Conservation (phyloP, 164 flowering plant species). For the Macadamia integrifolia region DNA sequence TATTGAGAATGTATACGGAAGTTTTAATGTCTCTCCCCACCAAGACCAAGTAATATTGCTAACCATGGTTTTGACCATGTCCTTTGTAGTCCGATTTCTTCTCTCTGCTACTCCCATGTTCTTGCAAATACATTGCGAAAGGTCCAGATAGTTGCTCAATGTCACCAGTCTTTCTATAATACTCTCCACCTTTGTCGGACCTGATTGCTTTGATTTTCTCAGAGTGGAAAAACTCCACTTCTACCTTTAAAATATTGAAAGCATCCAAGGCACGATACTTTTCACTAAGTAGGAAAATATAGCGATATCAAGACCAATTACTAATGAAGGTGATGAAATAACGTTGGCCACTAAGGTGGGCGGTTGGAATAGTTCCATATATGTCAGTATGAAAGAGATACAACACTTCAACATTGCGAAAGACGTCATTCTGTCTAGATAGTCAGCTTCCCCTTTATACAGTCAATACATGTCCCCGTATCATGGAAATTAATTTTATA, state of each 20-base stretch:
- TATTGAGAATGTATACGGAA: no score
- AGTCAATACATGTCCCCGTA: conserved; percentile 6
- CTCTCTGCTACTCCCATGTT: conserved; percentile 12
- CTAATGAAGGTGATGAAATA: conserved; percentile 19
- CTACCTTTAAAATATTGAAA: conserved; percentile 5
- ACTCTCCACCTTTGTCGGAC: no score
- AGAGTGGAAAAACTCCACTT: not conserved
- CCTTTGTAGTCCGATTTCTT: not conserved
- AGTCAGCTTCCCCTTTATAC: conserved; percentile 14
- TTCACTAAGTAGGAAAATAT: no score
- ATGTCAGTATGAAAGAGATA: conserved; percentile 10
- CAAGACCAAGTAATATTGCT: conserved; percentile 1
- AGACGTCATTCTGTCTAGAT: conserved; percentile 1
- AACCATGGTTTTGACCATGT: conserved; percentile 8
- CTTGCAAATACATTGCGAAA: conserved; percentile 15
- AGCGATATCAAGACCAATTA: not conserved
- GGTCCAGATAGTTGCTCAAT: conserved; percentile 17
- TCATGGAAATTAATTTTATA: conserved; percentile 7
- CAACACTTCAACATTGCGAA: not conserved
- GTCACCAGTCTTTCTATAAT: not conserved
- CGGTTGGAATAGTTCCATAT: conserved; percentile 14
- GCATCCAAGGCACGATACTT: not conserved
- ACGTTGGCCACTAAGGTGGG: conserved; percentile 12
- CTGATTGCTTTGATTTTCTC: no score
- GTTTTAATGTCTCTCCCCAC: not conserved